A percentile compares a stretch with the other conserved stretches of the same genome.
phyloP scores from a whole-genome alignment of 1,139 yeast genomes.

The Sugiyamaella grinbergsii region DNA sequence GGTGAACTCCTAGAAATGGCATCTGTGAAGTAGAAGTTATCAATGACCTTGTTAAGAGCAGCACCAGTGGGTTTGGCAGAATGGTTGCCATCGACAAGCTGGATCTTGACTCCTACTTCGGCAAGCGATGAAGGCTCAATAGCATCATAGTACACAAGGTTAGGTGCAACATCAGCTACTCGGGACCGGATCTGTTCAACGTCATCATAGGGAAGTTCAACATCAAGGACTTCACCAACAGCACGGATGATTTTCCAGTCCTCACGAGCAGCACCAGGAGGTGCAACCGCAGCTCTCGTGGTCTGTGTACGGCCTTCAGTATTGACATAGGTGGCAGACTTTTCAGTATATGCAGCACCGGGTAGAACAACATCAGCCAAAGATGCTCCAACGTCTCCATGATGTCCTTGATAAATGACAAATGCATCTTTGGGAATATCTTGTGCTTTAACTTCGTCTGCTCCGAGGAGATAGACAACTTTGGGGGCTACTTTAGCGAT shows the following conservation, averaged over 20 bases:
- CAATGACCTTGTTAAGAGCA: conserved; percentile 62
- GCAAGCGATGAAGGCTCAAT: conserved; percentile 62
- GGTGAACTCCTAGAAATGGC: conserved; percentile 85
- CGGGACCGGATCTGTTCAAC: conserved; percentile 68
- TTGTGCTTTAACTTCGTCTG: conserved; percentile 72
- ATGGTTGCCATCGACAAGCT: conserved; percentile 45
- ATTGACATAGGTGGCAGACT: conserved; percentile 83
- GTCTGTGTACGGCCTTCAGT: conserved; percentile 89
- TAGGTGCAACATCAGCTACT: conserved; percentile 79
- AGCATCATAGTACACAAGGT: conserved; percentile 72
- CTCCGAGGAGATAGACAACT: conserved; percentile 78
- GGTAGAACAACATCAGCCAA: conserved; percentile 87
- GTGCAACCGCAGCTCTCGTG: conserved; percentile 84
- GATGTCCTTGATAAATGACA: conserved; percentile 90
- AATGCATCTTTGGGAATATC: conserved; percentile 84
- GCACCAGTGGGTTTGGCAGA: conserved; percentile 50
- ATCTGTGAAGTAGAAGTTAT: conserved; percentile 86
- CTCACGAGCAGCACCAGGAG: conserved; percentile 92
- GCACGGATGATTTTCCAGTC: conserved; percentile 92
- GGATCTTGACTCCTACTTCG: conserved; percentile 58
- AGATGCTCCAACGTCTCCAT: conserved; percentile 88
- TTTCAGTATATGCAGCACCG: conserved; percentile 88
- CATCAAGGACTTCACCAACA: conserved; percentile 72
- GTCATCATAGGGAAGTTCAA: conserved; percentile 77
- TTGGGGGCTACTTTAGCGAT: conserved; percentile 62